Percentiles rank a stretch among this genome's conserved stretches.
These are phyloP conservation scores for Neckera pumila DNA, from an alignment of 225 moss, liverwort and hornwort genomes.

Conservation along the genomic window DNA sequence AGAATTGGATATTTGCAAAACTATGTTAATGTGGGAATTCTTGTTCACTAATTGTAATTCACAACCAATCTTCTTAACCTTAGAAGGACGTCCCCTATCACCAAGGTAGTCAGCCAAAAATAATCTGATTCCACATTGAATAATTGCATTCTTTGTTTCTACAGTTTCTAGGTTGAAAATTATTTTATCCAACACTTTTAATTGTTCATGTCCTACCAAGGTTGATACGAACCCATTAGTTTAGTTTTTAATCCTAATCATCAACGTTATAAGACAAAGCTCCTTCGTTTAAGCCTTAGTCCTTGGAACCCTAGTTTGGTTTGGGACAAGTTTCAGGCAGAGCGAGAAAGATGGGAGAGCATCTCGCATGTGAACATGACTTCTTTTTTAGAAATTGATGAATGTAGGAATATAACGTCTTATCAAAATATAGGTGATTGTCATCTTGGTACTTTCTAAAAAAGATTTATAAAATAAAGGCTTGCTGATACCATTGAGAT, in stretches of 20 bases:
- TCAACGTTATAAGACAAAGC: not conserved
- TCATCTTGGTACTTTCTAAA: not conserved
- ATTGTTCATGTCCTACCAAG: not conserved
- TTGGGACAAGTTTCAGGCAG: not conserved
- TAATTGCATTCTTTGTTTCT: too few species aligned
- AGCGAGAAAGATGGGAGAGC: not conserved
- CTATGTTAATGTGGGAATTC: too few species aligned
- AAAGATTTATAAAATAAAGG: rapidly evolving
- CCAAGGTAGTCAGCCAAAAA: too few species aligned
- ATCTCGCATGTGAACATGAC: not conserved
- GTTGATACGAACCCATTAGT: not conserved
- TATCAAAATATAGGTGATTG: not conserved
- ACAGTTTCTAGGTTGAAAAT: not conserved
- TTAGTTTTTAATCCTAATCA: not conserved
- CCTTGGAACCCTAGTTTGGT: not conserved
- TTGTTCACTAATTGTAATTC: too few species aligned
- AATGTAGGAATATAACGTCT: not conserved
- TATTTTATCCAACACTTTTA: rapidly evolving
- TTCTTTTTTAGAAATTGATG: not conserved
- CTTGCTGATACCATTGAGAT: rapidly evolving
- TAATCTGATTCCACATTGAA: too few species aligned
- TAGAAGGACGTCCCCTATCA: too few species aligned
- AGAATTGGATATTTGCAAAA: too few species aligned
- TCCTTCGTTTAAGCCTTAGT: not conserved
- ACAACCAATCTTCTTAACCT: too few species aligned